Conservation (phyloP, 139 green algal species). For the Chlorella sp. region DNA sequence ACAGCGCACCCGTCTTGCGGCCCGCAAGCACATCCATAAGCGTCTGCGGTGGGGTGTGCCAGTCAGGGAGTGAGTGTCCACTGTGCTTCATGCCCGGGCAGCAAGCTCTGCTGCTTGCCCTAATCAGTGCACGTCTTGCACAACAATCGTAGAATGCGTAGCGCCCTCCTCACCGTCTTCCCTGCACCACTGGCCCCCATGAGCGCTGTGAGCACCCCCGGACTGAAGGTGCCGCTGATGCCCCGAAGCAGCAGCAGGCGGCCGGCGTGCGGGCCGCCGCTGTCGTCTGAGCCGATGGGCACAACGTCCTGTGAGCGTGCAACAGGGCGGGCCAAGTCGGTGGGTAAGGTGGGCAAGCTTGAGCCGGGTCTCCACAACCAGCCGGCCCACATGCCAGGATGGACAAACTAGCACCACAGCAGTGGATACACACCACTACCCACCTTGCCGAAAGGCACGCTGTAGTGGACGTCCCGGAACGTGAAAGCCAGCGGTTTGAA, state of each 20-base stretch:
- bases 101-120: neutral
- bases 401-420: too few species aligned
- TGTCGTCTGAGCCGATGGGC: neutral
- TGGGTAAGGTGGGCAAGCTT: neutral
- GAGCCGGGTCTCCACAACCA: too few species aligned
- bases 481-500: constrained; percentile 49
- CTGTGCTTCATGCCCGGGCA: neutral
- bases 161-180: neutral
- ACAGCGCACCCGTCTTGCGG: constrained; percentile 44
- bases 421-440: neutral
- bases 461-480: constrained; percentile 51
- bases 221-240: constrained; percentile 52
- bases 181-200: constrained; percentile 6
- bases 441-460: constrained; percentile 25
- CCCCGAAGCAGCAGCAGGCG: constrained; percentile 31
- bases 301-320: too few species aligned
- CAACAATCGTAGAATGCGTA: neutral
- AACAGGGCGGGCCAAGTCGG: neutral
- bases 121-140: too few species aligned
- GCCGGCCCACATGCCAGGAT: too few species aligned
- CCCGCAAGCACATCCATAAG: constrained; percentile 59
- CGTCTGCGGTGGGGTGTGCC: neutral
- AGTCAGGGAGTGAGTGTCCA: neutral
- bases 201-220: constrained; percentile 29
- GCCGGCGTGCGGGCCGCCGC: neutral